Base-by-base conservation (phyloP, 139 green algal genomes). In the Picochlorum sp. region DNA sequence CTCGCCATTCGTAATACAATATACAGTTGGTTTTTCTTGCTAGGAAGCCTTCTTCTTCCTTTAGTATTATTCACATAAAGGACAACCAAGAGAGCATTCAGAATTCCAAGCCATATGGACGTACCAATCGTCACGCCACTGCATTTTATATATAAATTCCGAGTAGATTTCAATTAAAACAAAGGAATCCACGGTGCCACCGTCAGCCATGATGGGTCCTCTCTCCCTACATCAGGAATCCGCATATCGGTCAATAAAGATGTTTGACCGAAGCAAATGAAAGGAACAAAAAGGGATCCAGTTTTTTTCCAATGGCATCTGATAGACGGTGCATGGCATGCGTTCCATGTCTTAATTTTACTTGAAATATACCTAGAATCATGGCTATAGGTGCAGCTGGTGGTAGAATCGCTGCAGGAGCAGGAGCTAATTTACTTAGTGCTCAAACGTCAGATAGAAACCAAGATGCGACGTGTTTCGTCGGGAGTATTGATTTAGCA, bases 381-480 rank as follows among this genome's bases (percentile, higher is more conserved):
- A 21, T 23, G 15, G 11, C 62, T 28, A 16, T 15, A 41, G 64
- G 24, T 38, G 21, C 79, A 14, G 89, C 88, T 4, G 88, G 89
- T 15, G 89, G 88, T 4, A 84, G 92, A 16, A 96, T 98, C 70
- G 80, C 91, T 13, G 75, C 89, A 18, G 85, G 88, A 16, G 89
- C 90, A 3, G 93, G 93, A 23, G 72, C 89, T n/a, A 97, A 96
- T 76, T 59, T 98, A 9, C 89, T 98, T 20, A 89, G 90, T 6
- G 75, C 90, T 67, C 91, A 97, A 65, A 74, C 90, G 3, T n/a
- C 63, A 9, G 85, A 92, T 45, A 59, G 86, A 9, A 92, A 92
- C 49, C 91, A 97, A 74, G 93, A 98, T 14, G 93, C 93, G 0
- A 98, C 93, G 0, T 71, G 87, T 8, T 98, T 97, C 65, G 88